phyloP scores from a whole-genome alignment of 2,329 filamentous ascomycete species.

The Claviceps arundinis region DNA sequence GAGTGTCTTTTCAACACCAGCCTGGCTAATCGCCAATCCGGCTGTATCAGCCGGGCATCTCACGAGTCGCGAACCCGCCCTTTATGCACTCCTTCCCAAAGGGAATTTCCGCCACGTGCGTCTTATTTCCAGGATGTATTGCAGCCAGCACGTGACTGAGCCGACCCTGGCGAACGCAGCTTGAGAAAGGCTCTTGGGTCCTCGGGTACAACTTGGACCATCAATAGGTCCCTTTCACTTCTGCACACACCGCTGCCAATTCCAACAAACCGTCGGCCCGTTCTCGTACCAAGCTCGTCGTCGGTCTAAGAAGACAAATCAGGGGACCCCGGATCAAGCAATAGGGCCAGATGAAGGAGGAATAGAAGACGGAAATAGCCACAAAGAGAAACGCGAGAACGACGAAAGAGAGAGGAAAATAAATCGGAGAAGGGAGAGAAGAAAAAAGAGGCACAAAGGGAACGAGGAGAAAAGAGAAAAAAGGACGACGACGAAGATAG shows the following conservation, averaged over 20 bases:
- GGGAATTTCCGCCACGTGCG: neutral
- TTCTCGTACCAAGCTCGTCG: neutral
- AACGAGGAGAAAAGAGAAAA: neutral
- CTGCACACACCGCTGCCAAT: neutral
- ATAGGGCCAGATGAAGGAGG: neutral
- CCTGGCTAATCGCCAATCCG: no score
- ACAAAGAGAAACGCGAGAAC: neutral
- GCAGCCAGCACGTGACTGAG: constrained; percentile 1
- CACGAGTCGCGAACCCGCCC: no score
- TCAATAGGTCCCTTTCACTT: neutral
- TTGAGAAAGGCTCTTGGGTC: neutral
- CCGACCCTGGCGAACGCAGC: neutral
- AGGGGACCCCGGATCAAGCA: neutral
- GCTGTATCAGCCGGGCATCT: no score
- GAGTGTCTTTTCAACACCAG: no score
- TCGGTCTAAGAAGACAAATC: neutral
- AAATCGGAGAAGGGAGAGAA: neutral
- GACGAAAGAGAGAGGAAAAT: neutral
- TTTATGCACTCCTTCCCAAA: neutral
- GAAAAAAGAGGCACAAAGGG: no score
- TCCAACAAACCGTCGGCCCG: neutral
- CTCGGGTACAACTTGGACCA: neutral
- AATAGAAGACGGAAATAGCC: neutral
- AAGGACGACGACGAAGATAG: neutral
- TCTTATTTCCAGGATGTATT: neutral